Base-by-base conservation (phyloP, 495 filamentous ascomycete genomes). In the Aspergillus homomorphus region DNA sequence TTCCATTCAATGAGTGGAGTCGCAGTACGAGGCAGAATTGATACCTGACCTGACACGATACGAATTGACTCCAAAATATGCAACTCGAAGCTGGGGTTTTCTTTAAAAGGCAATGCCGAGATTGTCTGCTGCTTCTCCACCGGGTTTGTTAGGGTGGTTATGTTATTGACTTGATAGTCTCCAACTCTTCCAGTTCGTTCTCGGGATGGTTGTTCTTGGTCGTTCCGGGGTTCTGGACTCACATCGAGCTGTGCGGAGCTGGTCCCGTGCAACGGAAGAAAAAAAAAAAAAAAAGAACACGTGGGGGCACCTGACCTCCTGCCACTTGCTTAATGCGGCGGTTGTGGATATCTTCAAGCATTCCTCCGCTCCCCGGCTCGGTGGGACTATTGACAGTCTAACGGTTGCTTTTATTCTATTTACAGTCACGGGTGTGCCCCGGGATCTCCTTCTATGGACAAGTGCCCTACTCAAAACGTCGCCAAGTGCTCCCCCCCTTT, bases 61-160 rank as follows among this genome's bases (percentile, higher is more conserved):
- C 44, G 44, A 20, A 30, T 30, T 30, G 26, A 30, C 26, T 30
- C 4, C 26, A 10, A 38, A 38, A 6, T 38, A 5, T 38, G 4
- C 33, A 14, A 10, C 10, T 14, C 6, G 15, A 38, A 7, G 33
- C 33, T 38, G 33, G 33, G n/a, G 2, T 9, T n/a, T 51, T 24
- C 48, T 51, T 18, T 28, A 51, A 51, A 24, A 3, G 48, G 48
- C 48, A 51, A 51, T 51, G 48, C 48, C 48, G 48, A 30, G 8
- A 28, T 28, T 4, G 26, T 9, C 3, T 28, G 26, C 26, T 28
- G 26, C 5, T 38, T 38, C 33, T 38, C 33, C 33, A 12, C 33
- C 12, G 33, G 33, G 12, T 2, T 5, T 12, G 10, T 30, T 30
- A 10, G 10, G 26, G 26, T 10, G 26, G 10, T 30, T 10, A 30